These are phyloP conservation scores for Calamus simplicifolius DNA, from an alignment of 176 grass and related monocot genomes.

Conservation along the genomic window DNA sequence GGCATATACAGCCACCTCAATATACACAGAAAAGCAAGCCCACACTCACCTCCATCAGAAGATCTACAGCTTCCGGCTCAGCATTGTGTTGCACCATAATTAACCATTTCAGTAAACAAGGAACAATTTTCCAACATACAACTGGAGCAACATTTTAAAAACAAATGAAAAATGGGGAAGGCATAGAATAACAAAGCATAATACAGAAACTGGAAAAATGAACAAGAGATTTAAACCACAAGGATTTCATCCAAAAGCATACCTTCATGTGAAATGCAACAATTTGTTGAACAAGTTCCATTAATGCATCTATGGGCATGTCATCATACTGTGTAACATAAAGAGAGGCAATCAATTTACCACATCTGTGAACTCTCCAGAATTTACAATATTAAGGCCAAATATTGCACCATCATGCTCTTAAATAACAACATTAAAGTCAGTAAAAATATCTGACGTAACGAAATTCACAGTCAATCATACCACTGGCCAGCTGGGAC, in stretches of 20 bases:
- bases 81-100: conserved; percentile 68
- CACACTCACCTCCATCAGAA: conserved; percentile 84
- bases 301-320: conserved; percentile 68
- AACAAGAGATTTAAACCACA: not conserved
- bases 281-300: conserved; percentile 99
- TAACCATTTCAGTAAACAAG: too few species aligned
- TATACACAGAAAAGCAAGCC: conserved; percentile 2
- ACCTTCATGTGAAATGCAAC: conserved; percentile 99
- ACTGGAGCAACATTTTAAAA: not conserved
- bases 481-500: too few species aligned
- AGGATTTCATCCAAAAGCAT: conserved; percentile 10
- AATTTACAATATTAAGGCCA: too few species aligned
- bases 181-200: not conserved
- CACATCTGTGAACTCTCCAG: too few species aligned
- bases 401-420: too few species aligned
- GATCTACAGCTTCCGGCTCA: conserved; percentile 95
- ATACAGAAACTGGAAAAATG: not conserved
- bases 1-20: not conserved
- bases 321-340: conserved; percentile 68
- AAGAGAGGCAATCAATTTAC: not conserved
- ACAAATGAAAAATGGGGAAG: not conserved
- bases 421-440: too few species aligned
- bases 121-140: too few species aligned
- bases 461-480: too few species aligned
- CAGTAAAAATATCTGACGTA: too few species aligned